Evolutionary conservation across 2,329 filamentous ascomycete species (phyloP).

Genomic region (Basipetospora chlamydospora): DNA sequence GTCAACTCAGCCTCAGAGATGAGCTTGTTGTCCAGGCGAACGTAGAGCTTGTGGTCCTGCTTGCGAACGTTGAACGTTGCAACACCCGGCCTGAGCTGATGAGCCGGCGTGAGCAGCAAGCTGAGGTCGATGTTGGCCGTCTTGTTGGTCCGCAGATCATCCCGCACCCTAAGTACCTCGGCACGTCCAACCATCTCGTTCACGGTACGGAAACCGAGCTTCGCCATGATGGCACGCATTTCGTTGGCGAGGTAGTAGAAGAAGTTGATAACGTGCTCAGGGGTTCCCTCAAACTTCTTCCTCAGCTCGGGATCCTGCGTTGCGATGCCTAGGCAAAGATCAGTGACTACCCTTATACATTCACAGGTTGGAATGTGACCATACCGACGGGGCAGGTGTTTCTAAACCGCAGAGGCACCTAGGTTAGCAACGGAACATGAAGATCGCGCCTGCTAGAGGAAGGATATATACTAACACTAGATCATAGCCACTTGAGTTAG

Average conservation of each 20-base stretch:
- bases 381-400: constrained; percentile 84
- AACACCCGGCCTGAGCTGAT: constrained; percentile 84
- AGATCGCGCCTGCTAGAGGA: too few relatives aligned
- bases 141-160: constrained; percentile 78
- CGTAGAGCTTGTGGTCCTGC: constrained; percentile 88
- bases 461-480: too few relatives aligned
- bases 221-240: constrained; percentile 91
- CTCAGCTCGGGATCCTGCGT: constrained; percentile 90
- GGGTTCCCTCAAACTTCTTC: constrained; percentile 84
- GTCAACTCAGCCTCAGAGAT: constrained; percentile 92
- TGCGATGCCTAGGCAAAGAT: too few relatives aligned
- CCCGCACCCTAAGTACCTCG: constrained; percentile 71
- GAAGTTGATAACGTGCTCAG: constrained; percentile 97
- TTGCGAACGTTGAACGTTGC: constrained; percentile 97
- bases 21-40: constrained; percentile 90
- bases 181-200: constrained; percentile 97
- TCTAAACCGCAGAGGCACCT: too few relatives aligned
- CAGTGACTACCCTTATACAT: too few relatives aligned
- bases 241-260: constrained; percentile 97
- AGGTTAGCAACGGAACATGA: too few relatives aligned
- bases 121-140: constrained; percentile 88
- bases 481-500: too few relatives aligned
- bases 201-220: constrained; percentile 83
- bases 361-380: too few relatives aligned
- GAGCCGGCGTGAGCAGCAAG: constrained; percentile 85